A percentile compares a stretch with the other conserved stretches of the same genome.
Conservation (phyloP, 495 filamentous ascomycete genomes). For the Penicillium silybi region DNA sequence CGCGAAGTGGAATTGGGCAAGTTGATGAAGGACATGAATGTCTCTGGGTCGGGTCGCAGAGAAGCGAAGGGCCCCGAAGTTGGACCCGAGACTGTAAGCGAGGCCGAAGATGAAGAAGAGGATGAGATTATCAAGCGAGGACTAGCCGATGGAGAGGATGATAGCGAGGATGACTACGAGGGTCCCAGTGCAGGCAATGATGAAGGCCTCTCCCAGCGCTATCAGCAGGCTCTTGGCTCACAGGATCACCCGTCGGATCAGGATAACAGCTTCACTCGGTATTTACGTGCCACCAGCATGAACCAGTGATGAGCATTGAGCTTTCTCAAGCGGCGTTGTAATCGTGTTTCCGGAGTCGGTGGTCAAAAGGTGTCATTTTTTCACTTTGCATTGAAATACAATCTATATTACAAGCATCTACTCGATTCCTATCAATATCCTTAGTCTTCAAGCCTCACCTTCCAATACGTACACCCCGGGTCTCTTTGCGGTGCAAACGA, state of each 20-base stretch:
- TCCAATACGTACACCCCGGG: no score
- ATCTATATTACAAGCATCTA: background rate
- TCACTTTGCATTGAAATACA: slow-evolving; percentile 3
- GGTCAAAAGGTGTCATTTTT: slow-evolving; percentile 5
- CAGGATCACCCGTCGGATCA: slow-evolving; percentile 29
- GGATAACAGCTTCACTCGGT: slow-evolving; percentile 48
- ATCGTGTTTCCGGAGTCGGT: slow-evolving; percentile 8
- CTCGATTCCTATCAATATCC: background rate
- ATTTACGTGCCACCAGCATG: slow-evolving; percentile 39
- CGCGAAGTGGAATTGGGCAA: slow-evolving; percentile 79
- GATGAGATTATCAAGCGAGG: slow-evolving; percentile 29
- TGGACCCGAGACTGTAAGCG: slow-evolving; percentile 48
- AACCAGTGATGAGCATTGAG: slow-evolving; percentile 21
- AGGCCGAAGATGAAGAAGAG: slow-evolving; percentile 47
- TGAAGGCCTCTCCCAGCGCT: slow-evolving; percentile 42
- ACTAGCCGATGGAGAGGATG: slow-evolving; percentile 30
- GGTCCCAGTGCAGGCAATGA: slow-evolving; percentile 32
- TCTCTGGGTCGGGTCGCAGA: slow-evolving; percentile 48
- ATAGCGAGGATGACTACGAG: slow-evolving; percentile 34
- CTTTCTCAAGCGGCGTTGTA: slow-evolving; percentile 11
- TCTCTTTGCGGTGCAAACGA: slow-evolving; percentile 1
- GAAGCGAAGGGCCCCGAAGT: slow-evolving; percentile 19
- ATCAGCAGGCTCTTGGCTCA: slow-evolving; percentile 41
- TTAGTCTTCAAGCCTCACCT: background rate
- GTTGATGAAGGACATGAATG: slow-evolving; percentile 92